Evolutionary conservation across 2,329 filamentous ascomycete genomes (phyloP).

Genomic region (Rugonectria rugulosa): DNA sequence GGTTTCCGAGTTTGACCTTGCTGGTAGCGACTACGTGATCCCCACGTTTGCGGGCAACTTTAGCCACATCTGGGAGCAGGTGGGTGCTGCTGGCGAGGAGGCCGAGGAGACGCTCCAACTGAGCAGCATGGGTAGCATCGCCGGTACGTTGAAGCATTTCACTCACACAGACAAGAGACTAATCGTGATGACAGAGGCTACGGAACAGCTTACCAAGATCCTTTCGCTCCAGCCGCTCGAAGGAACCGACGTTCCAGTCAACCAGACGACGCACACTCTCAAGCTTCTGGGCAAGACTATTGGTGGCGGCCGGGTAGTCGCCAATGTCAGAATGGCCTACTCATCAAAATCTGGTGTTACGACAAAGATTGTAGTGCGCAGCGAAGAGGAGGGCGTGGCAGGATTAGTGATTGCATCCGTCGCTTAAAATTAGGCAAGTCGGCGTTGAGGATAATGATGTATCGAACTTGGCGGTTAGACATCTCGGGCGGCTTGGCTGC

Average conservation of each 20-base stretch:
- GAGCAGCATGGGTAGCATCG: constrained; percentile 87
- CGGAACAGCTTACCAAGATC: constrained; percentile 85
- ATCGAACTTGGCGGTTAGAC: constrained; percentile 44
- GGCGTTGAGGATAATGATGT: constrained; percentile 49
- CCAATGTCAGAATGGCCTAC: constrained; percentile 90
- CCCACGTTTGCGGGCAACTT: constrained; percentile 96
- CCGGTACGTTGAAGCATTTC: constrained; percentile 66
- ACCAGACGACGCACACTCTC: constrained; percentile 88
- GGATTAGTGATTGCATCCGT: constrained; percentile 84
- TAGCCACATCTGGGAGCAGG: constrained; percentile 93
- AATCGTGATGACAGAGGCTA: constrained; percentile 72
- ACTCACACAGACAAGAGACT: neutral
- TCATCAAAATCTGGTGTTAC: constrained; percentile 93
- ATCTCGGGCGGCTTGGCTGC: constrained; percentile 20
- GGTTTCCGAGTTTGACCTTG: constrained; percentile 89
- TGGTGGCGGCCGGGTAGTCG: constrained; percentile 86
- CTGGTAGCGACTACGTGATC: constrained; percentile 91
- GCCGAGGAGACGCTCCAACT: constrained; percentile 91
- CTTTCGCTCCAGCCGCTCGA: constrained; percentile 93
- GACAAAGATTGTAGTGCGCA: constrained; percentile 91
- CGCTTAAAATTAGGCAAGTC: constrained; percentile 62
- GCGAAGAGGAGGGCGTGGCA: constrained; percentile 92
- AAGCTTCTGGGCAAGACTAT: constrained; percentile 97
- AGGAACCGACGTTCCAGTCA: constrained; percentile 89
- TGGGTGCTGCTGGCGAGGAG: constrained; percentile 87